Conservation (phyloP, 2,329 filamentous ascomycete species). For the Neospermospora avenae region DNA sequence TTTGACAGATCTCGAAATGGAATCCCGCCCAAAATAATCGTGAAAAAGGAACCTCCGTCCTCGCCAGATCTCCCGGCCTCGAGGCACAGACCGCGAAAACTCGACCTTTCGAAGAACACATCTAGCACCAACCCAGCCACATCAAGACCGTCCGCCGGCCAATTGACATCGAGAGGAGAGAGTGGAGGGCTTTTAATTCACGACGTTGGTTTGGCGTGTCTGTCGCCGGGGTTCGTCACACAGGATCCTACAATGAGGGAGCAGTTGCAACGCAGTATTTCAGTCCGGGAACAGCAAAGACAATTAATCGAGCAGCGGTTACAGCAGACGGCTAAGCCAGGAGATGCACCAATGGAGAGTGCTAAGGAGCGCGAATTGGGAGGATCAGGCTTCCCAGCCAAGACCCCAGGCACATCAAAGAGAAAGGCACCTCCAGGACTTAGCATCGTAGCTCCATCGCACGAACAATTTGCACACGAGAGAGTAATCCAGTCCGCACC, state of each 20-base stretch:
- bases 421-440: constrained; percentile 84
- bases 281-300: constrained; percentile 88
- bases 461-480: constrained; percentile 89
- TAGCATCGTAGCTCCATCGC: constrained; percentile 91
- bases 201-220: constrained; percentile 87
- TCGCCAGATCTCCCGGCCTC: constrained; percentile 76
- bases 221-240: constrained; percentile 94
- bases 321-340: constrained; percentile 82
- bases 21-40: constrained; percentile 72
- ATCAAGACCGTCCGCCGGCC: constrained; percentile 63
- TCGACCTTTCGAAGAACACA: constrained; percentile 71
- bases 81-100: constrained; percentile 70
- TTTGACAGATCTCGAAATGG: constrained; percentile 50
- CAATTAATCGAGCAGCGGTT: constrained; percentile 90
- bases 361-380: constrained; percentile 50
- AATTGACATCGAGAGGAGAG: constrained; percentile 70
- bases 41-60: constrained; percentile 93
- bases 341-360: constrained; percentile 59
- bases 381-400: constrained; percentile 42
- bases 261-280: constrained; percentile 89
- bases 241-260: constrained; percentile 96
- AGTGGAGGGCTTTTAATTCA: constrained; percentile 73
- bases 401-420: constrained; percentile 70
- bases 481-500: constrained; percentile 96
- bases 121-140: constrained; percentile 50